phyloP scores from a whole-genome alignment of 2,329 filamentous ascomycete species.

The Setomelanomma holmii region DNA sequence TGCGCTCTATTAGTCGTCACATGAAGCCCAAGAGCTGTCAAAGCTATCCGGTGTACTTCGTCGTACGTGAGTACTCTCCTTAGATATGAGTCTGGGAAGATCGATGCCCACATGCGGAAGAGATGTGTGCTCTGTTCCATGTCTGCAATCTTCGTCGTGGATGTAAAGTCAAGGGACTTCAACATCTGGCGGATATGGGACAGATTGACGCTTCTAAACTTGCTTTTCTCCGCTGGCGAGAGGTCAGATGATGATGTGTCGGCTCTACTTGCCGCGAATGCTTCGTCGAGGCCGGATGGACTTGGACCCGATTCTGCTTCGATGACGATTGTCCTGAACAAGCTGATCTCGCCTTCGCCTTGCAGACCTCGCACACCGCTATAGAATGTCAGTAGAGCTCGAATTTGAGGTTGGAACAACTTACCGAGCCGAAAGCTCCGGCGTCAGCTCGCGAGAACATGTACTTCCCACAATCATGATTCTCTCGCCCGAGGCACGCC shows the following conservation, averaged over 20 bases:
- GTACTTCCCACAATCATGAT: slow-evolving; percentile 84
- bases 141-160: slow-evolving; percentile 31
- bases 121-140: slow-evolving; percentile 25
- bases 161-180: slow-evolving; percentile 50
- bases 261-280: slow-evolving; percentile 10
- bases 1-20: slow-evolving; percentile 21
- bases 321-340: slow-evolving; percentile 46
- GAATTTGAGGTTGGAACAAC: not conserved
- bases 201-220: slow-evolving; percentile 63
- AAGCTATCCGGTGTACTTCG: slow-evolving; percentile 67
- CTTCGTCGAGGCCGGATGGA: slow-evolving; percentile 20
- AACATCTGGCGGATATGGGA: slow-evolving; percentile 71
- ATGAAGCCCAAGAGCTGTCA: slow-evolving; percentile 57
- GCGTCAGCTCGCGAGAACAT: slow-evolving; percentile 58
- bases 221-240: slow-evolving; percentile 26
- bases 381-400: slow-evolving; percentile 8
- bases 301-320: slow-evolving; percentile 24
- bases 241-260: slow-evolving; percentile 10
- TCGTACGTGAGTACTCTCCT: slow-evolving; percentile 64
- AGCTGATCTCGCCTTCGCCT: slow-evolving; percentile 42
- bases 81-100: slow-evolving; percentile 45
- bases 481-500: slow-evolving; percentile 73
- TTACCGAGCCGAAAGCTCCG: slow-evolving; percentile 49
- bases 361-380: slow-evolving; percentile 57
- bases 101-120: slow-evolving; percentile 22